phyloP scores from a whole-genome alignment of 1,284 basidiomycete species.

The Tremellales sp. region DNA sequence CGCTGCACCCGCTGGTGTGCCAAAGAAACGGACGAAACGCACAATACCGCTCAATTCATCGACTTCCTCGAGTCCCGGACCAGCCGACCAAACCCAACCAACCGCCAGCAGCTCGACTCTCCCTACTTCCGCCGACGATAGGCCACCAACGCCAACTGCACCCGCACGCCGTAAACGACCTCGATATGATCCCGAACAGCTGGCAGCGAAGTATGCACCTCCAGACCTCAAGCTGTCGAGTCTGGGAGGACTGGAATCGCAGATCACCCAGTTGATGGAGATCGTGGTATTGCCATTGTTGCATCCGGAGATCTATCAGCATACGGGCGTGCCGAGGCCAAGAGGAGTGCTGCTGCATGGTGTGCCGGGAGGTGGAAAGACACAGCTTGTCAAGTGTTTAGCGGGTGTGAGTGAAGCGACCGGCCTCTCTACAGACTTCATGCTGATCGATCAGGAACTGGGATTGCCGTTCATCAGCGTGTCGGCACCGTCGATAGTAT shows the following conservation, averaged over 20 bases:
- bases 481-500: slow-evolving; percentile 90
- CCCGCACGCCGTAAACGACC: too few species aligned
- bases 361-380: slow-evolving; percentile 96
- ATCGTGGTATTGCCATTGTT: slow-evolving; percentile 90
- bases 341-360: slow-evolving; percentile 92
- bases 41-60: too few species aligned
- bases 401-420: slow-evolving; percentile 64
- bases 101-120: too few species aligned
- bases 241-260: slow-evolving; percentile 79
- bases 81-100: too few species aligned
- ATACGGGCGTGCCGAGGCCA: slow-evolving; percentile 88
- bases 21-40: slow-evolving; percentile 18
- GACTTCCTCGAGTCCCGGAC: too few species aligned
- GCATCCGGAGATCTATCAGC: slow-evolving; percentile 91
- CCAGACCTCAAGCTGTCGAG: slow-evolving; percentile 60
- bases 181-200: too few species aligned
- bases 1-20: slow-evolving; percentile 4
- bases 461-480: slow-evolving; percentile 89
- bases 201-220: slow-evolving; percentile 43
- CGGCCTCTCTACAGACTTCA: neutral
- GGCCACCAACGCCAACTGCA: too few species aligned
- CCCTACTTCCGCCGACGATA: too few species aligned
- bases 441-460: slow-evolving; percentile 61
- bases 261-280: slow-evolving; percentile 89
- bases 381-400: slow-evolving; percentile 82